Conservation (phyloP, 2,329 filamentous ascomycete species). For the Colletotrichum sp. region DNA sequence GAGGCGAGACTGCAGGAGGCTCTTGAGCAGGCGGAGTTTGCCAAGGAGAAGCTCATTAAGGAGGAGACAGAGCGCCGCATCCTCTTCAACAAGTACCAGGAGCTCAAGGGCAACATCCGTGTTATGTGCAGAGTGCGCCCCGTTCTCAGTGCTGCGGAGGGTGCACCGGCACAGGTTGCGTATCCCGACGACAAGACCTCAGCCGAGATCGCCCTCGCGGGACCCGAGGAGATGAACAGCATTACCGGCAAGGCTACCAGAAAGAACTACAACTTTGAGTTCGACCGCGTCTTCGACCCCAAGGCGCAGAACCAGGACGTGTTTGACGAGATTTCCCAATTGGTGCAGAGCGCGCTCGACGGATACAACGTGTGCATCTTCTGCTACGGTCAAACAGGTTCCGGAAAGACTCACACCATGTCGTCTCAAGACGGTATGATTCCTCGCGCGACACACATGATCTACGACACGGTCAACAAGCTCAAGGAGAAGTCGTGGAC, state of each 20-base stretch:
- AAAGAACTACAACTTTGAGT: slow-evolving; percentile 85
- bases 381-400: slow-evolving; percentile 96
- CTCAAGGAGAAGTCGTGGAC: slow-evolving; percentile 92
- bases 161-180: slow-evolving; percentile 73
- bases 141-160: slow-evolving; percentile 62
- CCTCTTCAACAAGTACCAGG: slow-evolving; percentile 96
- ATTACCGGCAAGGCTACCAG: slow-evolving; percentile 72
- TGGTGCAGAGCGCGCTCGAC: slow-evolving; percentile 94
- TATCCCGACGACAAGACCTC: slow-evolving; percentile 86
- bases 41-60: slow-evolving; percentile 82
- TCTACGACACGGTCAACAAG: slow-evolving; percentile 85
- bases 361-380: slow-evolving; percentile 99
- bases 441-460: slow-evolving; percentile 88
- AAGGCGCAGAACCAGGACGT: slow-evolving; percentile 80
- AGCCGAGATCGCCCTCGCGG: slow-evolving; percentile 84
- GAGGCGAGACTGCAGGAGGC: slow-evolving; percentile 83
- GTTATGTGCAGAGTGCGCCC: slow-evolving; percentile 97
- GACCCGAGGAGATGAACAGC: slow-evolving; percentile 83
- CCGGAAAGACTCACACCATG: slow-evolving; percentile 98
- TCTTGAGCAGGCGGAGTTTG: slow-evolving; percentile 68
- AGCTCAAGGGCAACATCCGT: slow-evolving; percentile 96
- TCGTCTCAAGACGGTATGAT: slow-evolving; percentile 93
- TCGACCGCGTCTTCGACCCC: slow-evolving; percentile 91
- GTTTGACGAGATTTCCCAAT: slow-evolving; percentile 94
- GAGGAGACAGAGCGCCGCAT: slow-evolving; percentile 91